Evolutionary conservation across 495 filamentous ascomycete species (phyloP).

Genomic region (Annulohypoxylon stygium): DNA sequence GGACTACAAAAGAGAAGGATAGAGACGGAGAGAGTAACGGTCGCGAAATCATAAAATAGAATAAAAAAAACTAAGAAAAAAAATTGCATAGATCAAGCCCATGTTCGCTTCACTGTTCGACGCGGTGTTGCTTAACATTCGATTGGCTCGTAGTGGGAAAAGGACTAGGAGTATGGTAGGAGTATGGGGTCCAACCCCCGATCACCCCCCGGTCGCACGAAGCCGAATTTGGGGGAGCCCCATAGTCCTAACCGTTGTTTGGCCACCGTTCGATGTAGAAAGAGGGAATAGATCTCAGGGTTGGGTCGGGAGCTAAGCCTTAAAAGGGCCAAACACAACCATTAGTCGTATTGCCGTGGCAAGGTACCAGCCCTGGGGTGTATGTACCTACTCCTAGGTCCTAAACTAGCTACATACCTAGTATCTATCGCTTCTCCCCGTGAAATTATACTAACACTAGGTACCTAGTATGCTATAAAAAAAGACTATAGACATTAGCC

Average conservation of each 20-base stretch:
- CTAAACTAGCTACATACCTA: neutral
- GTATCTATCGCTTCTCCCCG: neutral
- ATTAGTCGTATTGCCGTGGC: neutral
- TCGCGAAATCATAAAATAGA: neutral
- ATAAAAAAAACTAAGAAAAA: constrained; percentile 1
- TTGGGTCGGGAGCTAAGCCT: constrained; percentile 9
- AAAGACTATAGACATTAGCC: no score
- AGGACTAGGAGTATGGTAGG: constrained; percentile 4
- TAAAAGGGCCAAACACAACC: neutral
- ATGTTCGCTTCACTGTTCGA: constrained; percentile 23
- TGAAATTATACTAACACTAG: neutral
- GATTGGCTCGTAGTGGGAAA: constrained; percentile 29
- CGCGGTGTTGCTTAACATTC: constrained; percentile 43
- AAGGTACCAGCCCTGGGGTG: neutral
- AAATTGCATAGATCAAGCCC: constrained; percentile 24
- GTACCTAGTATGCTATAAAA: no score
- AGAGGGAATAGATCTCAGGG: neutral
- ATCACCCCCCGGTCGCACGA: constrained; percentile 9
- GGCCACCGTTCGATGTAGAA: neutral
- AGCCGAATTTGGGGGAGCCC: constrained; percentile 6
- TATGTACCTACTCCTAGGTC: no score
- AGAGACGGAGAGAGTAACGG: constrained; percentile 12
- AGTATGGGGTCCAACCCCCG: neutral
- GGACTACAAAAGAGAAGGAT: constrained; percentile 39
- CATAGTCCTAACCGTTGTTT: constrained; percentile 5